A percentile compares a stretch with the other conserved stretches of the same genome.
These are phyloP conservation scores for Athelia psychrophila DNA, from an alignment of 1,284 basidiomycete genomes.

Conservation along the genomic window DNA sequence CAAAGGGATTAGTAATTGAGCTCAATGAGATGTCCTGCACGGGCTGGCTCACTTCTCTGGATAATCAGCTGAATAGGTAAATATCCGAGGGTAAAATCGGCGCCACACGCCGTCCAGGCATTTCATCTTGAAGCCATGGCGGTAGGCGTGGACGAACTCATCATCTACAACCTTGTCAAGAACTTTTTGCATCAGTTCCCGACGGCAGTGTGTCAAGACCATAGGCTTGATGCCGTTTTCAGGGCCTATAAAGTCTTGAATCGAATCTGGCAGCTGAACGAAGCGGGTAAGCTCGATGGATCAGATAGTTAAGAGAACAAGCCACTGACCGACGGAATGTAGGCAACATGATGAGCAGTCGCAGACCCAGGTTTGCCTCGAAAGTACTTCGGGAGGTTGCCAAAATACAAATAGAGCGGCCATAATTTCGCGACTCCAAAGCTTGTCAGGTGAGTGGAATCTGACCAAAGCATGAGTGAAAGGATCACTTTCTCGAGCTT, in stretches of 20 bases:
- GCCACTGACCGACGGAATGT: slow-evolving; percentile 24
- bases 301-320: not conserved
- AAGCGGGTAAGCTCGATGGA: too few relatives aligned
- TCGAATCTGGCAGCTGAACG: not conserved
- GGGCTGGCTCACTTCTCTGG: slow-evolving; percentile 12
- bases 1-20: not conserved
- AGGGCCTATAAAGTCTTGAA: not conserved
- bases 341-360: slow-evolving; percentile 26
- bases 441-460: slow-evolving; percentile 31
- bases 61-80: slow-evolving; percentile 16
- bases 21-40: not conserved
- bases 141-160: slow-evolving; percentile 16
- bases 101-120: slow-evolving; percentile 15
- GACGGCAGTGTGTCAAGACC: slow-evolving; percentile 14
- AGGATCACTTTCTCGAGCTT: slow-evolving; percentile 20
- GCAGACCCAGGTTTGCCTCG: slow-evolving; percentile 17
- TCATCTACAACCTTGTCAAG: slow-evolving; percentile 15
- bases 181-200: slow-evolving; percentile 21
- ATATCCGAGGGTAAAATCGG: slow-evolving; percentile 15
- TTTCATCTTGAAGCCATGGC: slow-evolving; percentile 13
- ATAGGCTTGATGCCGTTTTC: not conserved
- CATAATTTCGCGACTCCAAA: slow-evolving; percentile 32
- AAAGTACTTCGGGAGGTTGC: slow-evolving; percentile 33
- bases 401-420: slow-evolving; percentile 35
- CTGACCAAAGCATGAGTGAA: slow-evolving; percentile 32